Base-by-base conservation (phyloP, 192 early-diverging fungal genomes). In the Umbelopsis isabellina region DNA sequence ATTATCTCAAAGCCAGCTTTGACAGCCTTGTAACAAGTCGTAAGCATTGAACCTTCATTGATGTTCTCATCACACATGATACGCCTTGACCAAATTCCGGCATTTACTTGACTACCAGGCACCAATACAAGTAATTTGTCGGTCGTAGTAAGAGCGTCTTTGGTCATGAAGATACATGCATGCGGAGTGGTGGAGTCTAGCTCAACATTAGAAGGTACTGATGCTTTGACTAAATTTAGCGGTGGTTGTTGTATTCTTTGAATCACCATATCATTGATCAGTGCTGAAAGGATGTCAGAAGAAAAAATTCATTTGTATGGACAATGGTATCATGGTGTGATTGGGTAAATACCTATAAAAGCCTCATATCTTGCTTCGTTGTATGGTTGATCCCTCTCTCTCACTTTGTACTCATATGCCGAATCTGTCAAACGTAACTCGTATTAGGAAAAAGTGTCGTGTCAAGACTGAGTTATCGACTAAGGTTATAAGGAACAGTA, bases 1-100 rank as follows among this genome's bases (percentile, higher is more conserved):
- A 79, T 71, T 22, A 71, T 49, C 66, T 79, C 73, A 66, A 68
- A 79, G 1, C 73, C 77, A 22, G 67, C 47, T 41, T 72, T 49
- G 20, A 53, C 11, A 12, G 69, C 72, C 50, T 53, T 46, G 8
- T 23, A 46, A 27, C 53, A 48, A 13, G 66, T 64, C 13, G 74
- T 27, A 21, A 75, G 37, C 72, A 79, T 74, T 16, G 77, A 79
- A 37, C 77, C 77, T 65, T 71, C 77, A 35, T 71, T 45, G 6
- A 79, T 72, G 23, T 23, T 75, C 27, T 79, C 68, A 53, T 79
- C 77, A 47, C 72, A 72, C 66, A 79, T 72, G 10, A 79, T 55
- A 46, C 77, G 73, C 35, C 73, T 70, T 27, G 68, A 71, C 77
- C 77, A 79, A 52, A 75, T 73, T 0, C 77, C 77, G 35, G 75